These are phyloP conservation scores for Pittosporum tobira DNA, from an alignment of 129 eudicot species.

Conservation along the genomic window DNA sequence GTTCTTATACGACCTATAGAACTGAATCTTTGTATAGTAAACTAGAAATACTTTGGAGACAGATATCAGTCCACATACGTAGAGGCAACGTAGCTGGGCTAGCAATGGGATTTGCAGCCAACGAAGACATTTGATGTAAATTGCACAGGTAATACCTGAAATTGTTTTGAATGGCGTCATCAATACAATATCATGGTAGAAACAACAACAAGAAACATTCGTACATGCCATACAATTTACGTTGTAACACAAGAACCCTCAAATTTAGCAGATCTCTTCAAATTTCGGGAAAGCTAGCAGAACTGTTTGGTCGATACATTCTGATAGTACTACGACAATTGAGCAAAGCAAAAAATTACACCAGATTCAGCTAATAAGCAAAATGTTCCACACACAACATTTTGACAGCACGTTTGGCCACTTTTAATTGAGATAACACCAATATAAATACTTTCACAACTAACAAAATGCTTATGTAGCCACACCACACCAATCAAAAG, in stretches of 20 bases:
- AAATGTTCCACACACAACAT: no score
- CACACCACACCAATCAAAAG: neutral
- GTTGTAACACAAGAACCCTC: neutral
- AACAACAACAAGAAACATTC: no score
- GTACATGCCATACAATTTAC: no score
- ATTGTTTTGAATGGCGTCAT: neutral
- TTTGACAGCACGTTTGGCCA: neutral
- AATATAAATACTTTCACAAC: no score
- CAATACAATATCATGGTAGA: neutral
- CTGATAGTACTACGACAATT: no score
- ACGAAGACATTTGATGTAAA: slow-evolving; percentile 29
- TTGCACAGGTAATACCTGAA: slow-evolving; percentile 11
- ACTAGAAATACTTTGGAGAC: neutral
- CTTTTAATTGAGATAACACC: neutral
- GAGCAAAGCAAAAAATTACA: no score
- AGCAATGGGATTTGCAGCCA: slow-evolving; percentile 29
- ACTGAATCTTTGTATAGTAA: neutral
- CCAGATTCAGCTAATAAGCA: neutral
- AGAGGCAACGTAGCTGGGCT: slow-evolving; percentile 24
- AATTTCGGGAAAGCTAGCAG: no score
- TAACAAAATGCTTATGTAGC: no score
- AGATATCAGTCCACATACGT: slow-evolving; percentile 25
- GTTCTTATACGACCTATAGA: neutral
- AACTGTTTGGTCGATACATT: no score
- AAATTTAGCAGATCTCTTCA: no score